phyloP scores from a whole-genome alignment of 257 asterid genomes.

The Solanum bulbocastanum region DNA sequence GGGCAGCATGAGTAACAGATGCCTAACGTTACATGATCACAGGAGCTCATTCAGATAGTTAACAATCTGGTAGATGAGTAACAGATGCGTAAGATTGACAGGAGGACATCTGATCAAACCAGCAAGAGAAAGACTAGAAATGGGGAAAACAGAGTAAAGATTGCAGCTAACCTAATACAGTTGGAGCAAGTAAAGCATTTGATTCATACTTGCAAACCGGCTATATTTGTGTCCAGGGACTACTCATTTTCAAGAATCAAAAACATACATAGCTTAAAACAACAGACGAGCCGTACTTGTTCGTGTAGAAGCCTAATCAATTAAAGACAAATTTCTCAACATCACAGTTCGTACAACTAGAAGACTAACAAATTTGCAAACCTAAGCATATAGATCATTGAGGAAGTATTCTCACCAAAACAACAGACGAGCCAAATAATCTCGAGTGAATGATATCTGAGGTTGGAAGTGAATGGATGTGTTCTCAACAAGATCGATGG shows the following conservation, averaged over 20 bases:
- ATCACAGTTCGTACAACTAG: background rate
- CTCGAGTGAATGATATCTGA: slow-evolving; percentile 70
- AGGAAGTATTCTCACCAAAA: slow-evolving; percentile 49
- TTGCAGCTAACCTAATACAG: background rate
- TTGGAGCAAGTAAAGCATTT: background rate
- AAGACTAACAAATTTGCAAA: background rate
- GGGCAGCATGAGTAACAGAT: background rate
- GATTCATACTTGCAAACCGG: background rate
- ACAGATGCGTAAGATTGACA: background rate
- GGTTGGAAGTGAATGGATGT: slow-evolving; percentile 84
- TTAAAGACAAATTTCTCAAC: background rate
- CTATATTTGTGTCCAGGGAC: background rate
- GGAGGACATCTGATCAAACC: background rate
- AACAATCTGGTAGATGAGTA: background rate
- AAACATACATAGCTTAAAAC: background rate
- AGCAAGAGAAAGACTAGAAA: background rate
- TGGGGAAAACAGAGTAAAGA: background rate
- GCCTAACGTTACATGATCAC: background rate
- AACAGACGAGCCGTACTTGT: background rate
- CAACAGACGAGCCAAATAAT: slow-evolving; percentile 82
- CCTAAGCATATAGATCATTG: background rate
- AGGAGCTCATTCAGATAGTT: background rate
- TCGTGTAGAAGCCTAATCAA: background rate
- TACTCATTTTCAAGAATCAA: background rate
- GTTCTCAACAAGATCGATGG: slow-evolving; percentile 74